phyloP scores from a whole-genome alignment of 768 basidiomycete genomes.

The Sporobolomyces pararoseus region DNA sequence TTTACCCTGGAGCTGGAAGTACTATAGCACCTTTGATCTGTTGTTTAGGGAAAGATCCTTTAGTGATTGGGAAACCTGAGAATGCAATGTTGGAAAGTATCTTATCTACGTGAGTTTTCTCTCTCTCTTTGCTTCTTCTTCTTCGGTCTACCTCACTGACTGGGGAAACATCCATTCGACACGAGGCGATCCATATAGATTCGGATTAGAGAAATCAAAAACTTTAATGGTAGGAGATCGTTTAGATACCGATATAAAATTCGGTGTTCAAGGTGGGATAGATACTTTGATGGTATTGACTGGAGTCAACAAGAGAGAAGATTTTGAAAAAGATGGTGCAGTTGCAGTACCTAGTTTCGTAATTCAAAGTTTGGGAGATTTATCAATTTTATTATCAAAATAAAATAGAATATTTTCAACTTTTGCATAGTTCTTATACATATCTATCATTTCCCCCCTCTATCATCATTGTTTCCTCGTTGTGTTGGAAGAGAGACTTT shows the following conservation, averaged over 20 bases:
- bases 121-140: background rate
- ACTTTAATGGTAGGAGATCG: conserved; percentile 97
- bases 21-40: conserved; percentile 76
- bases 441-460: no score
- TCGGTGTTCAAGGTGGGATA: conserved; percentile 80
- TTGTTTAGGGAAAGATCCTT: conserved; percentile 61
- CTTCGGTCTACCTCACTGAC: background rate
- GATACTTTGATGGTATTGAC: conserved; percentile 85
- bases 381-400: conserved; percentile 54
- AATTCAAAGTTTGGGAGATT: conserved; percentile 73
- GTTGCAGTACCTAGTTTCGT: conserved; percentile 77
- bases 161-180: background rate
- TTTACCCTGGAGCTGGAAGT: conserved; percentile 79
- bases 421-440: conserved; percentile 38
- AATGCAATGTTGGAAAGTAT: conserved; percentile 90
- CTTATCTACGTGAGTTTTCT: conserved; percentile 60
- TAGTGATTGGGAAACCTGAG: conserved; percentile 85
- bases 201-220: conserved; percentile 74
- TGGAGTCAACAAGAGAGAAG: conserved; percentile 73
- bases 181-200: conserved; percentile 54
- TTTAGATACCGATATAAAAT: conserved; percentile 90
- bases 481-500: no score
- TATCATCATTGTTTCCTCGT: no score
- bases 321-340: conserved; percentile 67
- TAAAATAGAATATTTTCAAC: no score